Evolutionary conservation across 306 rosid species (phyloP).

Genomic region (Citrullus colocynthis): DNA sequence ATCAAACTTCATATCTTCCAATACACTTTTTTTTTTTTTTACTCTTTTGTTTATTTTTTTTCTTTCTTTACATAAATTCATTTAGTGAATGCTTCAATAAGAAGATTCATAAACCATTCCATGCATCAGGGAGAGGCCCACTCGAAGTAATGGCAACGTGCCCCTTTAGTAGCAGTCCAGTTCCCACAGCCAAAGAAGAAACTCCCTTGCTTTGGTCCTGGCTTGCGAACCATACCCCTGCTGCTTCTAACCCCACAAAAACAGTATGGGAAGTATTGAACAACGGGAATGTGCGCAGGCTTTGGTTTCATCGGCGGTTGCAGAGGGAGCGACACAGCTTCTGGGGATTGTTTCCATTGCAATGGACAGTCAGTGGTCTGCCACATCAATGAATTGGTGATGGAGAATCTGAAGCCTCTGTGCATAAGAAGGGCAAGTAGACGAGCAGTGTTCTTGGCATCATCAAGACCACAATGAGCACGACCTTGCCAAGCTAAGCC

Average conservation of each 20-base stretch:
- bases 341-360: slow-evolving; percentile 52
- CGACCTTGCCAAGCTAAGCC: slow-evolving; percentile 92
- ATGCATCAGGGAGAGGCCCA: slow-evolving; percentile 55
- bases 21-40: background rate
- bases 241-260: slow-evolving; percentile 80
- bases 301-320: slow-evolving; percentile 40
- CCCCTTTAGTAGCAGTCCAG: slow-evolving; percentile 69
- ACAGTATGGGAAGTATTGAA: slow-evolving; percentile 50
- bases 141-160: slow-evolving; percentile 82
- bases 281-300: slow-evolving; percentile 27
- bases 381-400: slow-evolving; percentile 63
- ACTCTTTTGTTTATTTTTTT: background rate
- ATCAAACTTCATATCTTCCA: slow-evolving; percentile 26
- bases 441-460: slow-evolving; percentile 85
- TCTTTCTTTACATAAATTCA: slow-evolving; percentile 7
- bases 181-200: slow-evolving; percentile 83
- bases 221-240: slow-evolving; percentile 53
- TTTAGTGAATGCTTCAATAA: slow-evolving; percentile 22
- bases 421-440: slow-evolving; percentile 64
- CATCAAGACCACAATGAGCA: slow-evolving; percentile 89
- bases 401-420: slow-evolving; percentile 58
- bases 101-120: slow-evolving; percentile 22
- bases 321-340: slow-evolving; percentile 23
- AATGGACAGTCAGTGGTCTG: slow-evolving; percentile 39
- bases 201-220: slow-evolving; percentile 79